Conservation (phyloP, 306 rosid genomes). For the Vigna hirtella region DNA sequence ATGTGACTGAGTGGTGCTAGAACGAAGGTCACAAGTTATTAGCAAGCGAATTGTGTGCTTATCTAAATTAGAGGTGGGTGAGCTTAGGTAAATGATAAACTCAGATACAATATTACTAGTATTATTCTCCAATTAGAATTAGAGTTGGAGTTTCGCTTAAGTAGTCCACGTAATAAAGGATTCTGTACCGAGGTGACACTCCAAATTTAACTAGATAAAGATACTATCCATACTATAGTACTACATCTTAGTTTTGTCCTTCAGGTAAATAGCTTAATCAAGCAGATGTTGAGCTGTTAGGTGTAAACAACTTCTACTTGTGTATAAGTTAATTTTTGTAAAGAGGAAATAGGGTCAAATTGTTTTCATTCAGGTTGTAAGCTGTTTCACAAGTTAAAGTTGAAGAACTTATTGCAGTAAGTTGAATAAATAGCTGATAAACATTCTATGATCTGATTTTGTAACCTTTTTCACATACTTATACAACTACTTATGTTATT, state of each 20-base stretch:
- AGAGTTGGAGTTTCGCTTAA: too few relatives aligned
- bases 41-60: neutral
- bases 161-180: too few relatives aligned
- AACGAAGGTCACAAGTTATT: neutral
- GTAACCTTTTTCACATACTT: neutral
- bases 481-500: neutral
- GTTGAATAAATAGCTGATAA: neutral
- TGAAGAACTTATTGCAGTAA: neutral
- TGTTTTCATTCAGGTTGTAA: neutral
- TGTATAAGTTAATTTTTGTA: neutral
- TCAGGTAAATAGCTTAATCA: neutral
- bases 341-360: neutral
- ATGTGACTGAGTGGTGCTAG: conserved; percentile 8
- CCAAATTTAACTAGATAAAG: too few relatives aligned
- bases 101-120: too few relatives aligned
- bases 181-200: too few relatives aligned
- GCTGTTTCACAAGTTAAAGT: neutral
- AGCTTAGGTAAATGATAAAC: neutral
- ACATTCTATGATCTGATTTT: neutral
- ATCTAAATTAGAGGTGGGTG: neutral
- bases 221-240: too few relatives aligned
- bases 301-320: neutral
- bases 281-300: neutral
- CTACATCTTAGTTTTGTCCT: too few relatives aligned
- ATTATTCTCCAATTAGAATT: too few relatives aligned